phyloP scores from a whole-genome alignment of 352 stramenopile genomes.

The Aphanomyces stellatus region DNA sequence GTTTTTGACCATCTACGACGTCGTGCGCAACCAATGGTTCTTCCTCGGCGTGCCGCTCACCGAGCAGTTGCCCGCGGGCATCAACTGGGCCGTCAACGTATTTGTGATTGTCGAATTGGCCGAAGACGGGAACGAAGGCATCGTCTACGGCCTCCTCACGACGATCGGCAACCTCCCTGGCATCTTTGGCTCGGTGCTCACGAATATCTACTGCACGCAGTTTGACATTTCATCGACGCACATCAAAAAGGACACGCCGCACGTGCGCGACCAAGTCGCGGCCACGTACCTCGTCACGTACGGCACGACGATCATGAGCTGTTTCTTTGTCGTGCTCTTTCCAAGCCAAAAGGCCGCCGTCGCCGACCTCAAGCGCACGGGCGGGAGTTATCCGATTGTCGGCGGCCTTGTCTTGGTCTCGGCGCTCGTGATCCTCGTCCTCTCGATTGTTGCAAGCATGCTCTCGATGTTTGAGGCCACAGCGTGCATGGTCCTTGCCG shows the following conservation, averaged over 20 bases:
- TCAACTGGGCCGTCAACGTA: slow-evolving; percentile 47
- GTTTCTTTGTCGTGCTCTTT: background rate
- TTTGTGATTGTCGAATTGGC: slow-evolving; percentile 55
- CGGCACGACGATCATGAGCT: slow-evolving; percentile 5
- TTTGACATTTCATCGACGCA: slow-evolving; percentile 8
- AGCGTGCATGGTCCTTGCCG: slow-evolving; percentile 16
- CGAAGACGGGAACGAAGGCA: slow-evolving; percentile 43
- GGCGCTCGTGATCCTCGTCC: background rate
- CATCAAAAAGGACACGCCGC: slow-evolving; percentile 20
- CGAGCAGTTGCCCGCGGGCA: slow-evolving; percentile 36
- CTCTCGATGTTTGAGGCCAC: slow-evolving; percentile 27
- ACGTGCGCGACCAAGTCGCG: slow-evolving; percentile 32
- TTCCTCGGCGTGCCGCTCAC: slow-evolving; percentile 47
- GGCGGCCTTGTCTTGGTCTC: slow-evolving; percentile 1
- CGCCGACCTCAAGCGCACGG: background rate
- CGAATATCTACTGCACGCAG: slow-evolving; percentile 11
- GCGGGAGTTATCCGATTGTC: slow-evolving; percentile 12
- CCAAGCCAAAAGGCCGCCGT: slow-evolving; percentile 11
- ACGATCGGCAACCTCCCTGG: slow-evolving; percentile 15
- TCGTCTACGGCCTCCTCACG: slow-evolving; percentile 21
- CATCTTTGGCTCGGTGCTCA: slow-evolving; percentile 8
- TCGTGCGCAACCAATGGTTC: slow-evolving; percentile 58
- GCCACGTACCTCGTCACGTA: slow-evolving; percentile 10
- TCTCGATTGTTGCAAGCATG: slow-evolving; percentile 13
- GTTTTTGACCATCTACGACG: slow-evolving; percentile 37